Evolutionary conservation across 2,329 filamentous ascomycete species (phyloP), one percentile per base, ranked within the genome.

Genomic region (Septoria linicola): DNA sequence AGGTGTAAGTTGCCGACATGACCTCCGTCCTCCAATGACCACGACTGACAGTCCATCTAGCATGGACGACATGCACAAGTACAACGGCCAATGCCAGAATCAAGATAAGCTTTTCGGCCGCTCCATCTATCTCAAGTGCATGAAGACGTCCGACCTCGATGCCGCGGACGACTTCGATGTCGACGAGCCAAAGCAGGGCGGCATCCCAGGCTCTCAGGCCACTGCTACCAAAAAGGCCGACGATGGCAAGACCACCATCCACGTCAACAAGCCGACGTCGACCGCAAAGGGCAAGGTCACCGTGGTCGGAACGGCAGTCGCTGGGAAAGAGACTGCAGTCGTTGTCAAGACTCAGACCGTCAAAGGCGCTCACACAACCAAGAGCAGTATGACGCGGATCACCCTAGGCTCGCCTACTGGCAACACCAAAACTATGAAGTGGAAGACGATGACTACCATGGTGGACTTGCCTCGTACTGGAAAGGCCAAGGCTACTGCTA

Each of bases 1-100:
- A 31, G 35, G 14, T 16, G 44, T 48, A 34, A 40, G 44, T 37
- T 27, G n/a, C n/a, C n/a, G n/a, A n/a, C n/a, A n/a, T n/a, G n/a
- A n/a, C n/a, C n/a, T n/a, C n/a, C n/a, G n/a, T n/a, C n/a, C n/a
- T n/a, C n/a, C n/a, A n/a, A n/a, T n/a, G n/a, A n/a, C n/a, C n/a
- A n/a, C n/a, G n/a, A n/a, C n/a, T n/a, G 2, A n/a, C 19, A 5
- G 14, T 13, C 31, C n/a, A 34, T 21, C 34, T 19, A 23, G 44
- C 16, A 32, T 36, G 44, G 25, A 48, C 13, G 44, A 48, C n/a
- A 32, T 48, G 11, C 31, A 23, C 11, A 19, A 21, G 2, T 27
- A 40, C 17, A 31, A 40, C 17, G 23, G 13, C 7, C 11, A 32
- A 23, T 48, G 44, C n/a, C 25, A 41, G 8, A 8, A 20, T 16